Evolutionary conservation across 2,329 filamentous ascomycete genomes (phyloP).

Genomic region (Botrytis squamosa): DNA sequence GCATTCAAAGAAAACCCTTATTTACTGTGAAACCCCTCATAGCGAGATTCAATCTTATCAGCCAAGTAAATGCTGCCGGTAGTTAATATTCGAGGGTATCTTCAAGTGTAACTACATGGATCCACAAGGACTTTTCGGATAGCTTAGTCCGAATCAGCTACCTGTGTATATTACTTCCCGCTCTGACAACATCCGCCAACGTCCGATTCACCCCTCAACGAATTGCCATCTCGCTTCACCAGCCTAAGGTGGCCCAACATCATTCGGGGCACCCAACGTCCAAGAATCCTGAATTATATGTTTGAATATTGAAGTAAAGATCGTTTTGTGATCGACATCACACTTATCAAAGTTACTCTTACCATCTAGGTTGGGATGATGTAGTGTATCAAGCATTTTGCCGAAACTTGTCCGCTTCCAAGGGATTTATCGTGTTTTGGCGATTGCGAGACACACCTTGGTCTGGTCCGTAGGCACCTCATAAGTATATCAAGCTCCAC

Average conservation of each 20-base stretch:
- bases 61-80: neutral
- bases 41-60: neutral
- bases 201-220: neutral
- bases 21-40: neutral
- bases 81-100: neutral
- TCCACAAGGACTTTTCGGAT: neutral
- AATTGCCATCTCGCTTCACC: too few species aligned
- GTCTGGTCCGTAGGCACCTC: neutral
- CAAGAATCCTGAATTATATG: neutral
- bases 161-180: neutral
- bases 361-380: neutral
- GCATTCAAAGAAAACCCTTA: too few species aligned
- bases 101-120: neutral
- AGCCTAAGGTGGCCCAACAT: neutral
- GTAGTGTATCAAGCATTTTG: neutral
- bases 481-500: neutral
- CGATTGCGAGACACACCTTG: neutral
- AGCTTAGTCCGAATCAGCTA: neutral
- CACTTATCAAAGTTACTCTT: neutral
- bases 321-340: too few species aligned
- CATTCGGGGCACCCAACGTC: neutral
- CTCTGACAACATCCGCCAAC: neutral
- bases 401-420: neutral
- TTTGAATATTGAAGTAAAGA: too few species aligned
- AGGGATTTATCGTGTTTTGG: neutral